Evolutionary conservation across 148 eudicot genomes (phyloP).

Genomic region (Diospyros lotus): DNA sequence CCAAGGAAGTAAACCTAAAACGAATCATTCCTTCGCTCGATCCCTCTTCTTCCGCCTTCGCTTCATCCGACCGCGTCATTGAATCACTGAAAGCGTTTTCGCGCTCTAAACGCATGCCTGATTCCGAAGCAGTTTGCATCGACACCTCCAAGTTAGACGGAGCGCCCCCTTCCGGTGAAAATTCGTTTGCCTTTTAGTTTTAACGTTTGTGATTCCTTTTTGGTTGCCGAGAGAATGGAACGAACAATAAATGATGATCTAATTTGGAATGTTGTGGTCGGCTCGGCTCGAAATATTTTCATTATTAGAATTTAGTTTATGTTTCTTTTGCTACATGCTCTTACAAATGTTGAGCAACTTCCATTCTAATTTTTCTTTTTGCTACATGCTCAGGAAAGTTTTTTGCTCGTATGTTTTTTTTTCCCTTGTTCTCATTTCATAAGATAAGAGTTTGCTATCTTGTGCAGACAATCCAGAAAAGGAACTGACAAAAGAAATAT

Average conservation of each 20-base stretch:
- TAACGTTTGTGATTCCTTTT: not conserved
- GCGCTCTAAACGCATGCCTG: constrained; percentile 2
- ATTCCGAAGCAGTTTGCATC: not conserved
- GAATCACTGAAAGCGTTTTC: not conserved
- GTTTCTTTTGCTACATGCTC: not conserved
- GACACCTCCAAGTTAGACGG: not conserved
- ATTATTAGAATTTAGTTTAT: not conserved
- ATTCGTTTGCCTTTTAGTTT: not conserved
- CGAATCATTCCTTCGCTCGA: constrained; percentile 8
- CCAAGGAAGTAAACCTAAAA: constrained; percentile 8
- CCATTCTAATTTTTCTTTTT: not conserved
- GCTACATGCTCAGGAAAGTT: no score
- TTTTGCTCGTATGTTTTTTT: not conserved
- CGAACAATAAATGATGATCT: not conserved
- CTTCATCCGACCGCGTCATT: not conserved
- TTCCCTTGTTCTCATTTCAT: not conserved
- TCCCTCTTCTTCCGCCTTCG: not conserved
- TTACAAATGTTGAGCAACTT: not conserved
- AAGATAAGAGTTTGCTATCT: not conserved
- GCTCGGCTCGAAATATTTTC: not conserved
- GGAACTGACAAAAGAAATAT: constrained; percentile 26
- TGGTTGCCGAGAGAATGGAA: constrained; percentile 4
- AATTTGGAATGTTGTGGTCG: not conserved
- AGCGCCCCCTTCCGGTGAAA: not conserved
- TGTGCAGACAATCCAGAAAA: constrained; percentile 34